A percentile compares a stretch with the other conserved stretches of the same genome.
Evolutionary conservation across 345 rosid species (phyloP).

Genomic region (Limnanthes douglasii): DNA sequence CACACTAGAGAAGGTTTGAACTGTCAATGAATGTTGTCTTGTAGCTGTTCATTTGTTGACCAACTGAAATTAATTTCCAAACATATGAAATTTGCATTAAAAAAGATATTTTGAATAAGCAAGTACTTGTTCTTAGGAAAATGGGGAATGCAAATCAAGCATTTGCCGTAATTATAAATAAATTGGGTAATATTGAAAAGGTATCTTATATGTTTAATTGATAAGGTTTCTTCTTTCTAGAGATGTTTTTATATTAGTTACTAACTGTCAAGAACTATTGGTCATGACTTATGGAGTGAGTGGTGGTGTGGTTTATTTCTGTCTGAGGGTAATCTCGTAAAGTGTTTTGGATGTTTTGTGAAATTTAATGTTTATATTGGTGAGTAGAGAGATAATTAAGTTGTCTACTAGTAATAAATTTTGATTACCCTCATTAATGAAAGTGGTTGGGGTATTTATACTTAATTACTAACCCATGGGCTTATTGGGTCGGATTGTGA

Average conservation of each 20-base stretch:
- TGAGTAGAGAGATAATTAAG: no score
- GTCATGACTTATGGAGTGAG: slow-evolving; percentile 3
- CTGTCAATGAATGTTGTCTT: slow-evolving; percentile 9
- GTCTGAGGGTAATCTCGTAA: no score
- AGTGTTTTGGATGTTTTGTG: no score
- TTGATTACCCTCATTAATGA: no score
- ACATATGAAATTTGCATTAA: slow-evolving; percentile 76
- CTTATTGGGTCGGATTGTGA: no score
- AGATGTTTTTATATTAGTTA: not conserved
- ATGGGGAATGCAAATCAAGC: slow-evolving; percentile 96
- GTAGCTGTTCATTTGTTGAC: slow-evolving; percentile 8
- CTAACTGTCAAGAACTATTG: no score
- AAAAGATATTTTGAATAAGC: slow-evolving; percentile 75
- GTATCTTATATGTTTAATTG: slow-evolving; percentile 18
- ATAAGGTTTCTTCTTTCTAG: not conserved
- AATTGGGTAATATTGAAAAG: slow-evolving; percentile 94
- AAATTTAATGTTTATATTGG: no score
- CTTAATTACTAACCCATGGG: no score
- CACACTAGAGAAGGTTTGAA: slow-evolving; percentile 82
- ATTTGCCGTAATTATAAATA: slow-evolving; percentile 75
- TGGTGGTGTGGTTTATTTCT: no score
- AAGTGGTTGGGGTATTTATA: no score
- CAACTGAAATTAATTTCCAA: slow-evolving; percentile 26
- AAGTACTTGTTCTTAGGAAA: slow-evolving; percentile 92
- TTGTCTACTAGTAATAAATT: no score